A percentile compares a stretch with the other conserved stretches of the same genome.
phyloP scores from a whole-genome alignment of 768 basidiomycete genomes.

The Lactarius pseudohatsudake region DNA sequence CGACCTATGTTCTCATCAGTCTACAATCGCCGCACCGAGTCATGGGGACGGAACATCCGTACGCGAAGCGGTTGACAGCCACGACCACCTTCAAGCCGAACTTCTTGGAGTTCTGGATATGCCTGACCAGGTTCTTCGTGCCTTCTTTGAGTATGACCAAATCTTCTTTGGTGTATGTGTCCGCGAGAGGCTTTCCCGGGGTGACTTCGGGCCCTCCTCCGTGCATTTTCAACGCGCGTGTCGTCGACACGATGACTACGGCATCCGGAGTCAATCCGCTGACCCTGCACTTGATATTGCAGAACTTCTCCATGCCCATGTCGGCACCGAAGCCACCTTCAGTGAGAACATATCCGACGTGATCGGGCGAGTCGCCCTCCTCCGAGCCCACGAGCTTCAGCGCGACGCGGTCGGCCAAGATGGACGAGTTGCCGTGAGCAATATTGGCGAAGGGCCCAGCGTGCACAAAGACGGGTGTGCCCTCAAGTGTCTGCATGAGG shows the following conservation, averaged over 20 bases:
- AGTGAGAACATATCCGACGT: conserved; percentile 92
- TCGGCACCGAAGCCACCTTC: conserved; percentile 99
- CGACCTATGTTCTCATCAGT: conserved; percentile 48
- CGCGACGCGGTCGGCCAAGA: conserved; percentile 95
- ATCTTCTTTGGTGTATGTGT: conserved; percentile 93
- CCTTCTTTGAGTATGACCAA: conserved; percentile 87
- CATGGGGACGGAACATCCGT: conserved; percentile 37
- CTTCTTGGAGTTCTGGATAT: conserved; percentile 93
- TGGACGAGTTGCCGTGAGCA: conserved; percentile 97
- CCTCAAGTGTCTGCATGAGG: conserved; percentile 97
- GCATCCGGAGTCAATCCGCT: conserved; percentile 94
- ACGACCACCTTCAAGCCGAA: conserved; percentile 96
- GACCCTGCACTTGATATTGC: conserved; percentile 97
- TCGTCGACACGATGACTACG: conserved; percentile 93
- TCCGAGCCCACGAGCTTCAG: conserved; percentile 96
- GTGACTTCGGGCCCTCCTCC: conserved; percentile 96
- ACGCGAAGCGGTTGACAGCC: conserved; percentile 95
- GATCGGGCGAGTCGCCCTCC: conserved; percentile 77
- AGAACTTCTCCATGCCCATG: conserved; percentile 99
- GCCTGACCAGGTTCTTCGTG: conserved; percentile 88
- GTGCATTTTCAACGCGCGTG: conserved; percentile 98
- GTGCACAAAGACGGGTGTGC: conserved; percentile 98
- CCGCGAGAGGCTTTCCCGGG: conserved; percentile 90
- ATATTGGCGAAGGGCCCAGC: conserved; percentile 99
- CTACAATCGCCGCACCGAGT: not conserved